phyloP scores from a whole-genome alignment of 805 yeast genomes.

The Komagataella populi region DNA sequence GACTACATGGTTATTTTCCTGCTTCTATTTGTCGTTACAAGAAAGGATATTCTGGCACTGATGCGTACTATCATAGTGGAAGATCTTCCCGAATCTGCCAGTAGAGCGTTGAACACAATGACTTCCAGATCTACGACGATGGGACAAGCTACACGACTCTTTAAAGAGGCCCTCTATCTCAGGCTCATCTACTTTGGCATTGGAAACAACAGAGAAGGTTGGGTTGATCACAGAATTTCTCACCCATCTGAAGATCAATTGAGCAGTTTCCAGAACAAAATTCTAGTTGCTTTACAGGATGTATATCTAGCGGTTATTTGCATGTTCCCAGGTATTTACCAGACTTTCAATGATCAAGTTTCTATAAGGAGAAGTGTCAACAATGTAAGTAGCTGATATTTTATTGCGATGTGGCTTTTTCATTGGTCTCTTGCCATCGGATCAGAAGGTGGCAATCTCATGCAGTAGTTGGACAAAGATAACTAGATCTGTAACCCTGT shows the following conservation, averaged over 20 bases:
- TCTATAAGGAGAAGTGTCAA: not conserved
- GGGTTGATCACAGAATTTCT: not conserved
- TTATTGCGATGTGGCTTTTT: not conserved
- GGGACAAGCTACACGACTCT: not conserved
- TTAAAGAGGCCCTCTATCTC: not conserved
- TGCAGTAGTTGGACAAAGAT: not conserved
- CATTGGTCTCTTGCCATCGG: not conserved
- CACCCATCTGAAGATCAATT: not conserved
- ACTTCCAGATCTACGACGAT: not conserved
- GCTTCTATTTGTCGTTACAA: not conserved
- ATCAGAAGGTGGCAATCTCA: not conserved
- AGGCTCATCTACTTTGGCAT: not conserved
- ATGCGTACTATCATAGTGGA: not conserved
- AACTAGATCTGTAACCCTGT: not conserved
- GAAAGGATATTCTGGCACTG: not conserved
- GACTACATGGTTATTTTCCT: not conserved
- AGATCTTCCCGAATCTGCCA: not conserved
- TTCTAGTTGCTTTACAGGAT: conserved; percentile 7
- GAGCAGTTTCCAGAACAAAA: not conserved
- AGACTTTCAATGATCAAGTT: conserved; percentile 7
- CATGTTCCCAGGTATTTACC: conserved; percentile 8
- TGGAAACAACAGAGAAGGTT: not conserved
- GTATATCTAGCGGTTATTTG: conserved; percentile 7
- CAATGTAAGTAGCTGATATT: not conserved
- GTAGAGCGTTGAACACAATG: not conserved